Base-by-base conservation (phyloP, 2,329 filamentous ascomycete species). In the Talaromyces marneffei region DNA sequence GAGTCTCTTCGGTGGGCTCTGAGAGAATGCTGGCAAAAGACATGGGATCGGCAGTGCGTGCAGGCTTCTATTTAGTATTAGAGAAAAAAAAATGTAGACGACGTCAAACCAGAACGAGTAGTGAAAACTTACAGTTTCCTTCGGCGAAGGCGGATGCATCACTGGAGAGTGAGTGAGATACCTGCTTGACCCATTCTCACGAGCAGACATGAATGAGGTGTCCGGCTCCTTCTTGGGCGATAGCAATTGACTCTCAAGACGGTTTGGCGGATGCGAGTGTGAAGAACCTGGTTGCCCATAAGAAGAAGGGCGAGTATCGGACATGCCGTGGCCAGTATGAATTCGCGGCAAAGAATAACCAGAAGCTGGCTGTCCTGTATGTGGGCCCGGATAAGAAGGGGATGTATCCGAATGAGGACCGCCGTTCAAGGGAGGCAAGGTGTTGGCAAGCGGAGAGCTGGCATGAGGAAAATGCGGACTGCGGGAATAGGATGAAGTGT, bases 1-100 rank as follows among this genome's bases (percentile, higher is more conserved):
- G 68, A 65, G 70, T 75, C 16, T 85, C 81, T 58, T 89, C 86
- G 60, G 91, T 87, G 60, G 89, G 83, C 66, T 85, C 92, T 3
- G 91, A 93, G 46, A 97, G 87, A 63, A 97, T 95, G 72, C 92
- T 97, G 66, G 91, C 94, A 71, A 97, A 94, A 4, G 92, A 94
- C 92, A 97, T 97, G 58, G 92, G 89, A 72, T 96, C 90, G 62
- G 88, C 87, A 42, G 87, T 82, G 73, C 92, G 87, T 67, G 85
- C 86, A 1, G 89, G 85, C 55, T 88, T 89, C 84, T 92, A 73
- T 37, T 66, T 4, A 37, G 54, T 44, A 60, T 72, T 59, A 70
- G 68, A n/a, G n/a, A n/a, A n/a, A n/a, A n/a, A n/a, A n/a, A 54
- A 50, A 50, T 35, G 10, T 18, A 62, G 35, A 23, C 18, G 14